Conservation (phyloP, 1,284 basidiomycete genomes). For the Moniliella sp. region DNA sequence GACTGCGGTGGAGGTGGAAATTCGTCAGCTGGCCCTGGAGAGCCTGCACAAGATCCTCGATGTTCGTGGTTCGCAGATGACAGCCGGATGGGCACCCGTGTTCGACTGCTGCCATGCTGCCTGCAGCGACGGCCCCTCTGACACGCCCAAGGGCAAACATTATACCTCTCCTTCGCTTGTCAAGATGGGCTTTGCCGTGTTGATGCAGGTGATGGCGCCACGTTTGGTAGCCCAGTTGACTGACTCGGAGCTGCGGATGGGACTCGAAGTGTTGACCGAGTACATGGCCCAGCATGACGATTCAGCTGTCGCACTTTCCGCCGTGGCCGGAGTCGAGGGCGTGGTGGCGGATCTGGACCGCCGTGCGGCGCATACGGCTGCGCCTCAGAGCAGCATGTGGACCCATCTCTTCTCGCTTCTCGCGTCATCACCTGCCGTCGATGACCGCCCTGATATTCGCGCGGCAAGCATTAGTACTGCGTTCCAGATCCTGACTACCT, state of each 20-base stretch:
- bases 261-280: conserved; percentile 66
- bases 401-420: conserved; percentile 66
- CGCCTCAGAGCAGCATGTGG: conserved; percentile 40
- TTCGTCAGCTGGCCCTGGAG: conserved; percentile 65
- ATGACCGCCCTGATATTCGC: conserved; percentile 62
- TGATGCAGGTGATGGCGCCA: conserved; percentile 62
- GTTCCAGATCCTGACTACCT: conserved; percentile 77
- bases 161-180: conserved; percentile 34
- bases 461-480: conserved; percentile 82
- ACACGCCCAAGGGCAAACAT: not conserved
- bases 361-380: conserved; percentile 5
- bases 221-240: conserved; percentile 67
- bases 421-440: conserved; percentile 57
- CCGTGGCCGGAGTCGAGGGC: conserved; percentile 24
- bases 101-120: conserved; percentile 47
- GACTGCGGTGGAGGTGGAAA: conserved; percentile 40
- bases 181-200: conserved; percentile 76
- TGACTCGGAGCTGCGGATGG: conserved; percentile 56
- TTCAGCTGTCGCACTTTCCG: conserved; percentile 76
- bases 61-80: conserved; percentile 65
- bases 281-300: conserved; percentile 70
- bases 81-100: conserved; percentile 75
- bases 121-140: conserved; percentile 2
- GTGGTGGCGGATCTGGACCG: conserved; percentile 24
- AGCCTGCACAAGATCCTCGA: conserved; percentile 66